Base-by-base conservation (phyloP, 768 basidiomycete species). In the Phanerochaete carnosa region DNA sequence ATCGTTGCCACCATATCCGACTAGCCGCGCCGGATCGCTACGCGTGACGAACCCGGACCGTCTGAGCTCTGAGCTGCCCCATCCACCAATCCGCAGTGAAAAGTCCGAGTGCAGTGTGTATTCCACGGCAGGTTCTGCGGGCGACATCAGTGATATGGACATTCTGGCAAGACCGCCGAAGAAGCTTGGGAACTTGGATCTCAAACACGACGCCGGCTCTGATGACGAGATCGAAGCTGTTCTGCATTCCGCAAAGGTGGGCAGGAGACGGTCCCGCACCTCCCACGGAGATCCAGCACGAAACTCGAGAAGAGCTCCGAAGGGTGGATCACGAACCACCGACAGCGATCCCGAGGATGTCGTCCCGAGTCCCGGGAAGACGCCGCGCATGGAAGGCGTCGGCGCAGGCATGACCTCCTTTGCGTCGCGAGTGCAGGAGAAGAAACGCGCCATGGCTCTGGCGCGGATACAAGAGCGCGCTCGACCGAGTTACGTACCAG, bases 171-270 rank as follows among this genome's bases (percentile, higher is more conserved):
- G 16, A 26, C 28, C 56, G 19, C 46, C 23, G 45, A 32, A 47
- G 53, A 16, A 26, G 33, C 52, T 45, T 12, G 46, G 60, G 15
- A 33, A 46, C 16, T 52, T 51, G 9, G 28, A 60, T 23, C 62
- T 66, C 5, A 62, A 63, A 29, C 62, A 62, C 16, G 68, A 57
- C 55, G 61, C 62, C 3, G 62, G 55, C 55, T 64, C 63, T 11
- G 64, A 64, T 45, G 68, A 68, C 29, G 68, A 69, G 46, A 55
- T 67, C 26, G 62, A 64, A 19, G 45, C 55, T 7, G 64, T 69
- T 3, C 35, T 69, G 46, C 39, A 57, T 26, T 62, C 68, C 15
- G 61, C 60, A 15, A 39, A 49, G 35, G 49, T 57, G 15, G 61
- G 61, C 57, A 35, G 57, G 22, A 55, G 55, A 23, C 43, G 22